Evolutionary conservation across 257 asterid genomes (phyloP).

Genomic region (Solanum rostratum): DNA sequence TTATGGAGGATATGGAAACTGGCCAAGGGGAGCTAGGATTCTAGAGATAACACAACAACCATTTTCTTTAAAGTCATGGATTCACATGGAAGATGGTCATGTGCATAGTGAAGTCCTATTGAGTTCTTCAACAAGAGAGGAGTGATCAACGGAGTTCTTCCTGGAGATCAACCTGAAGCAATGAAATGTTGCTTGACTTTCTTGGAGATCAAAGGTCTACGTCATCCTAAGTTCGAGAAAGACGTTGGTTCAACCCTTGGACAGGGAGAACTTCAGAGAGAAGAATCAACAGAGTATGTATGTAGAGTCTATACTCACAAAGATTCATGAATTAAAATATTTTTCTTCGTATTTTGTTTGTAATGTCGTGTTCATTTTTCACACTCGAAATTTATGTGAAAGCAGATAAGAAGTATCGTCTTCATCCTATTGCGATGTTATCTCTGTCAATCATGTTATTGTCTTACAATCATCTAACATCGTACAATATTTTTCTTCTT

Average conservation of each 20-base stretch:
- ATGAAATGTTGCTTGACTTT: not conserved
- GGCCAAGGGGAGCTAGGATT: slow-evolving; percentile 73
- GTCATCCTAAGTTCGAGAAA: not conserved
- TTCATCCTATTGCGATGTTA: too few relatives aligned
- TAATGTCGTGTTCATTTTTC: not conserved
- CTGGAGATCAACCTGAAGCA: not conserved
- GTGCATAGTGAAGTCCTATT: slow-evolving; percentile 46
- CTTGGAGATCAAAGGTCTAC: not conserved
- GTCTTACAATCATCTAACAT: not conserved
- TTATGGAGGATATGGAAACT: slow-evolving; percentile 88
- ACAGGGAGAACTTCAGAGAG: not conserved
- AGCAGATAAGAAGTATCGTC: too few relatives aligned
- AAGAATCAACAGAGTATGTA: not conserved
- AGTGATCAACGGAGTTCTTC: not conserved
- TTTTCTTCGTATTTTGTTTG: not conserved
- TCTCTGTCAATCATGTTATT: not conserved
- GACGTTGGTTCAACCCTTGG: not conserved
- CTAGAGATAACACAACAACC: slow-evolving; percentile 48
- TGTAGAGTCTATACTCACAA: not conserved
- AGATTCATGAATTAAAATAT: not conserved
- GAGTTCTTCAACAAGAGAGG: slow-evolving; percentile 18
- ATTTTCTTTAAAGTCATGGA: slow-evolving; percentile 71
- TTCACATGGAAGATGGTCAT: slow-evolving; percentile 75
- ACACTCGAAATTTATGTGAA: not conserved
- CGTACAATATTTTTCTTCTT: not conserved